Evolutionary conservation across 2,329 filamentous ascomycete species (phyloP).

Genomic region (Plectosphaerella plurivora): DNA sequence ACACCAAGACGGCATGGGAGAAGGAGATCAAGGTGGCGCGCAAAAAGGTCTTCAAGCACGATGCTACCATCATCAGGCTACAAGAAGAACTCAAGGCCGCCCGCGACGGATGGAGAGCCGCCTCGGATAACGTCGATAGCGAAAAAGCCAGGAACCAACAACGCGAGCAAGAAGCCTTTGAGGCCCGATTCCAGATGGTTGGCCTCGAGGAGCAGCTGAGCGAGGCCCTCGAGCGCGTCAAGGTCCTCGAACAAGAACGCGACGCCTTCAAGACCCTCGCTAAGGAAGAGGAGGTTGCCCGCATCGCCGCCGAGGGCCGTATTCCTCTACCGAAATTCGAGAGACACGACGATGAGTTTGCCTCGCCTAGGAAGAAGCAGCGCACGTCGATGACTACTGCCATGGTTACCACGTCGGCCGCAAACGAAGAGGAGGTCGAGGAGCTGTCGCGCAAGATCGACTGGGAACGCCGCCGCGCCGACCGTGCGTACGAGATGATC

Average conservation of each 20-base stretch:
- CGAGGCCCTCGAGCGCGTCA: constrained; percentile 57
- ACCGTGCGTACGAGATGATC: constrained; percentile 66
- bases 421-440: constrained; percentile 55
- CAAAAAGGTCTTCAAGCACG: constrained; percentile 73
- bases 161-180: constrained; percentile 66
- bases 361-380: constrained; percentile 47
- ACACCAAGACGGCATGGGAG: constrained; percentile 65
- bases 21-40: constrained; percentile 66
- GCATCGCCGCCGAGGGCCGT: constrained; percentile 67
- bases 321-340: constrained; percentile 57
- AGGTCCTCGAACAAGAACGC: constrained; percentile 67
- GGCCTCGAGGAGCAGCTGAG: constrained; percentile 63
- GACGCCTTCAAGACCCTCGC: constrained; percentile 69
- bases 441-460: constrained; percentile 47
- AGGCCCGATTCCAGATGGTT: constrained; percentile 61
- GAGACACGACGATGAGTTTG: constrained; percentile 57
- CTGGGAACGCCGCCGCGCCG: constrained; percentile 60
- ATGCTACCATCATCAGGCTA: constrained; percentile 64
- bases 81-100: constrained; percentile 68
- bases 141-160: constrained; percentile 59
- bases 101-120: constrained; percentile 47
- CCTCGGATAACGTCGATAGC: constrained; percentile 55
- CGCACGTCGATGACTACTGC: constrained; percentile 42
- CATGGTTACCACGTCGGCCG: constrained; percentile 50
- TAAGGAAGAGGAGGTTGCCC: constrained; percentile 68